Conservation (phyloP, 208 protist species). For the Leptomonas pyrrhocoris region DNA sequence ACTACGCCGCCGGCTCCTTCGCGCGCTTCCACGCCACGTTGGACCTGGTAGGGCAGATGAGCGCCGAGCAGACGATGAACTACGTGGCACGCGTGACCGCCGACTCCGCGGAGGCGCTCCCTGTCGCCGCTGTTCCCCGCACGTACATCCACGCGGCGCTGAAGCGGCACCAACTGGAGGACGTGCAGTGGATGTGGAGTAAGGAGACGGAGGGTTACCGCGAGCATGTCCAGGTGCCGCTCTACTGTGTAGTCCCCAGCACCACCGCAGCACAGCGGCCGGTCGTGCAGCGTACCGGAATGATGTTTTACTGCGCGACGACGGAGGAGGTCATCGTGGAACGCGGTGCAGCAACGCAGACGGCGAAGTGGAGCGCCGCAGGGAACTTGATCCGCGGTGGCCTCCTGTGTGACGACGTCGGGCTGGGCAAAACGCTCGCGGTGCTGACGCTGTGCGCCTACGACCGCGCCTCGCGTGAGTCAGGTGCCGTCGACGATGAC, state of each 20-base stretch:
- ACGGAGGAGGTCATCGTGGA: constrained; percentile 15
- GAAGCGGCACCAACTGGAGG: constrained; percentile 55
- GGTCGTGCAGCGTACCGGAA: constrained; percentile 4
- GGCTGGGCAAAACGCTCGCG: constrained; percentile 75
- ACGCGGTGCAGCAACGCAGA: not conserved
- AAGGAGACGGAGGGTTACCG: constrained; percentile 36
- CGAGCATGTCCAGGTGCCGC: constrained; percentile 38
- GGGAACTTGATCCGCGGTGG: constrained; percentile 32
- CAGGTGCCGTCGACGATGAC: not conserved
- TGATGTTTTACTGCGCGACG: constrained; percentile 46
- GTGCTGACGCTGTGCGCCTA: constrained; percentile 51
- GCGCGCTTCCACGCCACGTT: constrained; percentile 17
- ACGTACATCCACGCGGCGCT: constrained; percentile 39
- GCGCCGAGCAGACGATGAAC: constrained; percentile 20
- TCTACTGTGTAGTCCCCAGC: constrained; percentile 18
- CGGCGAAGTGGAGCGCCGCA: not conserved
- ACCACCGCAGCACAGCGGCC: not conserved
- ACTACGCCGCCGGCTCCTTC: constrained; percentile 27
- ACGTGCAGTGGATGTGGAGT: constrained; percentile 45
- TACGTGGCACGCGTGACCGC: constrained; percentile 20
- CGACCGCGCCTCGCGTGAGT: constrained; percentile 19
- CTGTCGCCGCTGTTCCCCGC: constrained; percentile 17
- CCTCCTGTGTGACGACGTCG: constrained; percentile 71
- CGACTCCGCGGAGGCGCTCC: constrained; percentile 21
- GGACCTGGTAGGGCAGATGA: constrained; percentile 24